phyloP scores from a whole-genome alignment of 1,139 yeast species.

The Kodamaea sp. region DNA sequence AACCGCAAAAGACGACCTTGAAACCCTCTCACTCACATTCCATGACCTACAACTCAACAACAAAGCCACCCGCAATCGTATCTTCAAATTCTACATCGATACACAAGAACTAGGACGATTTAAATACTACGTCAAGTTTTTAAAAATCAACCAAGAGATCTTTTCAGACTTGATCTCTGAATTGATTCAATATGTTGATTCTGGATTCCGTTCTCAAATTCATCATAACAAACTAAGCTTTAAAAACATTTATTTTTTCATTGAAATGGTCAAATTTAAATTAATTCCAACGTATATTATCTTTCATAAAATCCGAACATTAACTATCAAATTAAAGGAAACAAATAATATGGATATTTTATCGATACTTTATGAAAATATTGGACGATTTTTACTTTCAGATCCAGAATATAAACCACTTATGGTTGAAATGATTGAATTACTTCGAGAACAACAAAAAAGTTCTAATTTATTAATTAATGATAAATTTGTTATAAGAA shows the following conservation, averaged over 20 bases:
- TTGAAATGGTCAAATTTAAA: slow-evolving; percentile 75
- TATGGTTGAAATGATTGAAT: slow-evolving; percentile 61
- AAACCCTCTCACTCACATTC: slow-evolving; percentile 54
- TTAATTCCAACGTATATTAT: slow-evolving; percentile 67
- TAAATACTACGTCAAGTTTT: slow-evolving; percentile 59
- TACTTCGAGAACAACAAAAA: slow-evolving; percentile 51
- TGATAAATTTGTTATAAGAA: slow-evolving; percentile 58
- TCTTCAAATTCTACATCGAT: slow-evolving; percentile 53
- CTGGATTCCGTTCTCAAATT: slow-evolving; percentile 58
- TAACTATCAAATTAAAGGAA: slow-evolving; percentile 50
- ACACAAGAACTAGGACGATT: slow-evolving; percentile 44
- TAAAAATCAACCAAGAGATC: slow-evolving; percentile 53
- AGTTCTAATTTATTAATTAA: slow-evolving; percentile 46
- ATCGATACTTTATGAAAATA: slow-evolving; percentile 61
- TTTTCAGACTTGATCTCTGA: slow-evolving; percentile 55
- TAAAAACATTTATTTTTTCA: slow-evolving; percentile 57
- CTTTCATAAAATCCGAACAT: slow-evolving; percentile 64
- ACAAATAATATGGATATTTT: slow-evolving; percentile 64
- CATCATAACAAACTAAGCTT: slow-evolving; percentile 50
- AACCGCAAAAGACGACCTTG: slow-evolving; percentile 45
- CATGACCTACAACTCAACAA: slow-evolving; percentile 54
- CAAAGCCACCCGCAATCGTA: slow-evolving; percentile 67
- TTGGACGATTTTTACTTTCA: slow-evolving; percentile 61
- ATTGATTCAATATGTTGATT: slow-evolving; percentile 54
- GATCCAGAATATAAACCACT: slow-evolving; percentile 57